A percentile compares a stretch with the other conserved stretches of the same genome.
Evolutionary conservation across 2,329 filamentous ascomycete genomes (phyloP).

Genomic region (Xylariaceae sp.): DNA sequence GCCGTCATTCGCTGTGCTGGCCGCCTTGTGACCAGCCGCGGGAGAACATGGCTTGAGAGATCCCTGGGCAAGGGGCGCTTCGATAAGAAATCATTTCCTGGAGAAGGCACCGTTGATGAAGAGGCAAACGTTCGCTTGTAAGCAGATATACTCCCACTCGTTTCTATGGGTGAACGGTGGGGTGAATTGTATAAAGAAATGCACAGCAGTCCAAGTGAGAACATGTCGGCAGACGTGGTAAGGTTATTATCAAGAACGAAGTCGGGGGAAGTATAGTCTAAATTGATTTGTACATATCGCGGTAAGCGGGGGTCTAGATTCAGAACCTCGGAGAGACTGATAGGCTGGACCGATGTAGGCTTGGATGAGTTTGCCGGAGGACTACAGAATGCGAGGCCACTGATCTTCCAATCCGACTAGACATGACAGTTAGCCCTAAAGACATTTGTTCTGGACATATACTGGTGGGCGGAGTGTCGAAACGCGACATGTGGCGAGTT

Average conservation of each 20-base stretch:
- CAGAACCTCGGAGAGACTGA: slow-evolving; percentile 82
- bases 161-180: slow-evolving; percentile 84
- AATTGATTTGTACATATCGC: slow-evolving; percentile 80
- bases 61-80: slow-evolving; percentile 81
- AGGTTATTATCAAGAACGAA: slow-evolving; percentile 92
- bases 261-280: slow-evolving; percentile 94
- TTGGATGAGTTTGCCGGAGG: slow-evolving; percentile 78
- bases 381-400: slow-evolving; percentile 88
- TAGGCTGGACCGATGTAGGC: slow-evolving; percentile 76
- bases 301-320: slow-evolving; percentile 87
- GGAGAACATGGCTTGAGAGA: slow-evolving; percentile 76
- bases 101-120: slow-evolving; percentile 78
- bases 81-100: slow-evolving; percentile 83
- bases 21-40: slow-evolving; percentile 83
- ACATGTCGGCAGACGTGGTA: slow-evolving; percentile 86
- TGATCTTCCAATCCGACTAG: slow-evolving; percentile 97
- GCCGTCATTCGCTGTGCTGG: slow-evolving; percentile 88
- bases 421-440: slow-evolving; percentile 40
- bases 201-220: slow-evolving; percentile 88
- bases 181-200: slow-evolving; percentile 94
- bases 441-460: too few species aligned
- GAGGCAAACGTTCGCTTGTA: slow-evolving; percentile 87
- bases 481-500: too few species aligned
- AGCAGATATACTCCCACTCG: slow-evolving; percentile 78
- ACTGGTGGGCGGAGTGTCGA: too few species aligned